These are phyloP conservation scores for Glycyrrhiza uralensis DNA, from an alignment of 306 rosid genomes.

Conservation along the genomic window DNA sequence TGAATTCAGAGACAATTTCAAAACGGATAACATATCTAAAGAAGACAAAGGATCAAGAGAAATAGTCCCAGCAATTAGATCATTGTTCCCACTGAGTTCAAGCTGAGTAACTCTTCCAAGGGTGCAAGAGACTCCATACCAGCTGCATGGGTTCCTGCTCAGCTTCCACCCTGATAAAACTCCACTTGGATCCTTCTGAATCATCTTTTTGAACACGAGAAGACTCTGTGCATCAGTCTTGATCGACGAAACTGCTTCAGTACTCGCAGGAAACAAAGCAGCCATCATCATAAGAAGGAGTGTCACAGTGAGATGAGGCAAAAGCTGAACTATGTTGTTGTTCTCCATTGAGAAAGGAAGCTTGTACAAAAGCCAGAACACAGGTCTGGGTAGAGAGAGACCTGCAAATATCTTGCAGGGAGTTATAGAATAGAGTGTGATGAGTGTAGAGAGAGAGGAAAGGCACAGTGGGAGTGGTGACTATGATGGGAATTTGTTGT, in stretches of 20 bases:
- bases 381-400: conserved; percentile 25
- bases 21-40: conserved; percentile 61
- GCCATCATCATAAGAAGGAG: conserved; percentile 30
- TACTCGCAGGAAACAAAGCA: conserved; percentile 33
- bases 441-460: conserved; percentile 40
- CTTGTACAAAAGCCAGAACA: conserved; percentile 32
- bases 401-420: conserved; percentile 18
- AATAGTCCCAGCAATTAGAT: conserved; percentile 47
- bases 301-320: conserved; percentile 34
- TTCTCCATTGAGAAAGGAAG: conserved; percentile 70
- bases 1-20: conserved; percentile 56
- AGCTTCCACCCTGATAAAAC: conserved; percentile 64
- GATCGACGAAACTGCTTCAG: conserved; percentile 45
- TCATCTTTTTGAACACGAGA: conserved; percentile 62
- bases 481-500: conserved; percentile 62
- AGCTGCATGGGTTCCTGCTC: conserved; percentile 58
- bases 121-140: conserved; percentile 82
- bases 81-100: conserved; percentile 48
- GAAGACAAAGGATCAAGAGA: conserved; percentile 62
- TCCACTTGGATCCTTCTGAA: conserved; percentile 64
- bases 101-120: conserved; percentile 63
- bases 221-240: conserved; percentile 72
- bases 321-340: conserved; percentile 41
- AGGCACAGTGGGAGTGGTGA: conserved; percentile 40
- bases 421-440: conserved; percentile 8